Percentiles rank a stretch among this genome's conserved stretches.
These are phyloP conservation scores for Isabelozyma gotoi DNA, from an alignment of 805 yeast genomes.

Conservation along the genomic window DNA sequence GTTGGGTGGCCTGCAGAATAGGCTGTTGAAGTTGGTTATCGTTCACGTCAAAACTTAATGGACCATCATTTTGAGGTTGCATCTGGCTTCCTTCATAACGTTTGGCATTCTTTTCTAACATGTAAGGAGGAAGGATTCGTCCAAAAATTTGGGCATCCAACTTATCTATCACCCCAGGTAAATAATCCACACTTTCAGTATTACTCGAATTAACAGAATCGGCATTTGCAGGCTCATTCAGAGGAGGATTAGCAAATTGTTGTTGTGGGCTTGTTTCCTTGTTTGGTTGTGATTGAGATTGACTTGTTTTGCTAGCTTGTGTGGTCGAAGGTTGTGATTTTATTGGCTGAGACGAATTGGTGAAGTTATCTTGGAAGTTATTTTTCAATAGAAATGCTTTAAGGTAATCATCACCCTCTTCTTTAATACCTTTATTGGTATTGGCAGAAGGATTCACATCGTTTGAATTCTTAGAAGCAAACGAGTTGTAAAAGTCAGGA, in stretches of 20 bases:
- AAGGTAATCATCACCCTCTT: not conserved
- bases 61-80: not conserved
- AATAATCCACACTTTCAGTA: slow-evolving; percentile 32
- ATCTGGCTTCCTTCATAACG: not conserved
- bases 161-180: slow-evolving; percentile 84
- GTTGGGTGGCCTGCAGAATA: not conserved
- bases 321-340: not conserved
- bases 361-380: not conserved
- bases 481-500: not conserved
- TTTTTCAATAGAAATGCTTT: not conserved
- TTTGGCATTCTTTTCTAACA: slow-evolving; percentile 46
- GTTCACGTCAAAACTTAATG: not conserved
- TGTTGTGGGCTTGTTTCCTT: not conserved
- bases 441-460: too few relatives aligned
- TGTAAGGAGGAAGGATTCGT: slow-evolving; percentile 77
- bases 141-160: slow-evolving; percentile 86
- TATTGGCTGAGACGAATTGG: not conserved
- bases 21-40: slow-evolving; percentile 1
- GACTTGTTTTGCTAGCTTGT: too few relatives aligned
- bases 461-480: not conserved
- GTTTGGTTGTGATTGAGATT: not conserved
- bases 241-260: not conserved
- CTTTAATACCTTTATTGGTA: too few relatives aligned
- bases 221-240: not conserved
- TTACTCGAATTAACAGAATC: too few relatives aligned